Evolutionary conservation across 352 stramenopile genomes (phyloP), one percentile per base, ranked within the genome.

Genomic region (Phytophthora sp.): DNA sequence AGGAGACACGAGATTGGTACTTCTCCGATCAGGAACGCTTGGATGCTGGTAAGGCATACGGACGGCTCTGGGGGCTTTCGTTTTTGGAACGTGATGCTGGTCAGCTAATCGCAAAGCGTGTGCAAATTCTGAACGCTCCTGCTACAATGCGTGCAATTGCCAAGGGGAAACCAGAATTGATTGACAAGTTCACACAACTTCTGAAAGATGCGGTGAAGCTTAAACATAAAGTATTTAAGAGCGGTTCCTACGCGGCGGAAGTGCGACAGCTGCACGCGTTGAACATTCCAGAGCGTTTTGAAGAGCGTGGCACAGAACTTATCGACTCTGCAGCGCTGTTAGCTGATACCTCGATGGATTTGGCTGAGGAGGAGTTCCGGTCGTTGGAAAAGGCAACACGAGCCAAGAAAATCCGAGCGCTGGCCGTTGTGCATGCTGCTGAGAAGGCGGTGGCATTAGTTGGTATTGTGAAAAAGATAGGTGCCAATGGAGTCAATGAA

Each of bases 181-280:
- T 96, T 24, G 84, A 93, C 73, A 91, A 89, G 63, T 96, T 95
- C 55, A 93, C 84, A 16, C 81, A 91, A 27, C 56, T 96, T 24
- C 54, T 96, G n/a, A 96, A 96, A 35, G 86, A 96, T 36, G 77
- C 81, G 0, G 88, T 96, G 31, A 94, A 95, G 58, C 74, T 95
- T 26, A 93, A 93, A 61, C 88, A 95, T 76, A 96, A 96, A 69
- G 78, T 96, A 46, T 96, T 95, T 69, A 93, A 93, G 67, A 93
- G 84, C 57, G 66, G 68, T 4, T 77, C 80, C 6, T 96, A 88
- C 49, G 46, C 67, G 1, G 55, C 70, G 0, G 86, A 96, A 63
- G 55, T 92, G 15, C 69, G 73, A 23, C 70, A 80, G 26, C 57
- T 96, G 51, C 68, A 76, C 8, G 76, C 86, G 16, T 69, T 80